phyloP scores from a whole-genome alignment of 2,329 filamentous ascomycete genomes.

The Ascochyta fabae region DNA sequence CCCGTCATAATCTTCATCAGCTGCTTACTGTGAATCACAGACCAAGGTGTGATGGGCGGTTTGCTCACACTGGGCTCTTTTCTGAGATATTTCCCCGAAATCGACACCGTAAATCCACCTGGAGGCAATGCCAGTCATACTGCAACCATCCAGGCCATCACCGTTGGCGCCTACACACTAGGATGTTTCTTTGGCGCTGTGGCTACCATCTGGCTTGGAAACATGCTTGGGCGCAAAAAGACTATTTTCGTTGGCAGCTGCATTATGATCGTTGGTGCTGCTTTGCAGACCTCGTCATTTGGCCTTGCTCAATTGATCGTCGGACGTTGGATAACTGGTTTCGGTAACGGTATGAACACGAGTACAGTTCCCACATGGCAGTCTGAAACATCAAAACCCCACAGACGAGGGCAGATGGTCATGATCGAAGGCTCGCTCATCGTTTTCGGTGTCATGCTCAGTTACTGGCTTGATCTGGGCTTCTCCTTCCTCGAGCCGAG shows the following conservation, averaged over 20 bases:
- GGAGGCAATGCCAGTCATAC: conserved; percentile 42
- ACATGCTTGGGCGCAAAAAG: conserved; percentile 63
- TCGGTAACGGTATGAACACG: conserved; percentile 49
- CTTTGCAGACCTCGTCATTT: conserved; percentile 63
- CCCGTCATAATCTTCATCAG: not conserved
- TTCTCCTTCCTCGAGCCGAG: conserved; percentile 59
- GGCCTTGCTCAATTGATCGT: conserved; percentile 55
- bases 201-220: conserved; percentile 58
- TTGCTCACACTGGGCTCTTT: conserved; percentile 73
- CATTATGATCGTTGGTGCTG: conserved; percentile 65
- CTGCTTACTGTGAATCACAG: conserved; percentile 14
- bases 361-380: conserved; percentile 55
- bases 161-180: conserved; percentile 47
- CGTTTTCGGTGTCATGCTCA: conserved; percentile 53
- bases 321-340: conserved; percentile 58
- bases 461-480: conserved; percentile 52
- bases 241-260: conserved; percentile 65
- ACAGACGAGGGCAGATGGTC: conserved; percentile 55
- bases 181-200: conserved; percentile 56
- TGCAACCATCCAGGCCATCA: conserved; percentile 54
- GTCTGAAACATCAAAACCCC: conserved; percentile 55
- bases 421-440: conserved; percentile 57
- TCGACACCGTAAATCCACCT: conserved; percentile 49
- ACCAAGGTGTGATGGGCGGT: conserved; percentile 63
- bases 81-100: conserved; percentile 52